Evolutionary conservation across 208 protist genomes (phyloP).

Genomic region (Vickermania spadyakhi): DNA sequence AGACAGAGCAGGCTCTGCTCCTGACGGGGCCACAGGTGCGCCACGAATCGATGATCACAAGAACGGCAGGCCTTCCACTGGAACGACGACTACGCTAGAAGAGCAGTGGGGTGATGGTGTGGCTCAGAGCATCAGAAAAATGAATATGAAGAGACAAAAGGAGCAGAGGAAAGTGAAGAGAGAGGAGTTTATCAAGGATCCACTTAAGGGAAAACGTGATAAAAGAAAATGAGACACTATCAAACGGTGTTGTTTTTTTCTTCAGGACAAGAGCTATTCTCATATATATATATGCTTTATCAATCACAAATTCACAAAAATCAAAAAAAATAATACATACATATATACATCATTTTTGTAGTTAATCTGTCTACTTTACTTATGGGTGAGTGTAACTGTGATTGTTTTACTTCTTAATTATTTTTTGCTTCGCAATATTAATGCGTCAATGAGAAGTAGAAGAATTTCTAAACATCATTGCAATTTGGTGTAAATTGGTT

Average conservation of each 20-base stretch:
- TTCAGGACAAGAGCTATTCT: neutral
- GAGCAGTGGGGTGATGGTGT: slow-evolving; percentile 49
- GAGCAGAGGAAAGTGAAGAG: slow-evolving; percentile 38
- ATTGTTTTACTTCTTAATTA: too few species aligned
- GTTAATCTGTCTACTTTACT: slow-evolving; percentile 2
- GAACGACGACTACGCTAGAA: slow-evolving; percentile 7
- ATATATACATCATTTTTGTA: neutral
- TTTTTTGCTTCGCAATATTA: too few species aligned
- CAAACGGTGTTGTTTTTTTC: slow-evolving; percentile 3
- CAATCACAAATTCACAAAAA: neutral
- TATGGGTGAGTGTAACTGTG: too few species aligned
- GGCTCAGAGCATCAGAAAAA: slow-evolving; percentile 47
- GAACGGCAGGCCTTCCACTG: neutral
- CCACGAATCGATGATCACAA: neutral
- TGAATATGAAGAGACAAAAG: slow-evolving; percentile 55
- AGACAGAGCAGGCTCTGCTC: neutral
- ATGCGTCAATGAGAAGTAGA: too few species aligned
- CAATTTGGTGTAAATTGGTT: too few species aligned
- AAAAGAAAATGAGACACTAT: slow-evolving; percentile 4
- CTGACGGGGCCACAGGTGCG: neutral
- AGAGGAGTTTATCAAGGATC: slow-evolving; percentile 58
- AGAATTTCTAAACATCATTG: too few species aligned
- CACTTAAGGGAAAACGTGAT: slow-evolving; percentile 47
- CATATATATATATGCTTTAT: slow-evolving; percentile 5
- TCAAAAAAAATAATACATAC: neutral